Base-by-base conservation (phyloP, 805 yeast genomes). In the Zygosaccharomyces bailii region DNA sequence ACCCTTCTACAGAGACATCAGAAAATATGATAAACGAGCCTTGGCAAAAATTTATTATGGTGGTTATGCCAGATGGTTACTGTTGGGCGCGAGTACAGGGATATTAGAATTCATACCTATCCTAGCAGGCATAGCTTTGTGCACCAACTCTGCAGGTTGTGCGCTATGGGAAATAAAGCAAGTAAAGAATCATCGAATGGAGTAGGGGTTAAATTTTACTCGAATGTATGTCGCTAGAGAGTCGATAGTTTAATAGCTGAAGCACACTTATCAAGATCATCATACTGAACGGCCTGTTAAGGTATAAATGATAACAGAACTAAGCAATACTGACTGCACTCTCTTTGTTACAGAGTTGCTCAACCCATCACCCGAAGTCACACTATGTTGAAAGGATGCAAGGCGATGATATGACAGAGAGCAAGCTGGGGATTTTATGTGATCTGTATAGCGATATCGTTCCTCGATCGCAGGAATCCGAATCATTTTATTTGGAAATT, bases 391-490 rank as follows among this genome's bases (percentile, higher is more conserved):
- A n/a, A n/a, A 32, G 21, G 6, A 37, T 37, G 40, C 9, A 21
- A 4, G 20, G 31, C 13, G 41, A 18, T 27, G 43, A 23, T 23
- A 57, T 59, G 59, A 73, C 73, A 0, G 74, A 71, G 18, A 49
- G 54, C 17, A 76, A 74, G 55, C 47, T 80, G 4, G 54, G 51
- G 3, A 50, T 55, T 8, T 61, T 80, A 24, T 46, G 56, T 33
- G 49, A 51, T 4, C 56, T 55, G 27, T 77, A 72, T 46, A 83
- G 84, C 0, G 56, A 48, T 0, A 75, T 71, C 3, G 75, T 46
- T 9, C 45, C 50, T 9, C 18, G 14, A 68, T 30, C 63, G 57
- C 4, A 69, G 60, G 2, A 60, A 67, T 0, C 58, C 81, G 3
- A 34, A 9, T 25, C 42, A 10, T 46, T 46, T 24, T 42, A 43